These are phyloP conservation scores for Pinus tabuliformis DNA, from an alignment of 75 land plant species.

Conservation along the genomic window DNA sequence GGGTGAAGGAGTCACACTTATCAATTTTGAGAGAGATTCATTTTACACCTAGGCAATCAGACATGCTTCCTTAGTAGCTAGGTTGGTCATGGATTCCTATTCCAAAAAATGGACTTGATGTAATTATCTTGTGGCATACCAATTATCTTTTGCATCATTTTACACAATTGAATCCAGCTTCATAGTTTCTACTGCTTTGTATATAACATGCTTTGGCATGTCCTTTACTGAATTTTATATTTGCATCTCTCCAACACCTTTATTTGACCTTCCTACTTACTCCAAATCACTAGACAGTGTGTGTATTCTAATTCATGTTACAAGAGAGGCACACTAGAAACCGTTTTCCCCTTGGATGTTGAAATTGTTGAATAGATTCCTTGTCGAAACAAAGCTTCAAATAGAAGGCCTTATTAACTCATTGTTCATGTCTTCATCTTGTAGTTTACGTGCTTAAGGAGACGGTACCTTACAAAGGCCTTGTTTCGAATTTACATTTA, in stretches of 20 bases:
- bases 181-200: slow-evolving; percentile 23
- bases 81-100: too few species aligned
- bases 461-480: too few species aligned
- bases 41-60: too few species aligned
- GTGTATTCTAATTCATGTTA: slow-evolving; percentile 71
- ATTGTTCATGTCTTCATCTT: slow-evolving; percentile 32
- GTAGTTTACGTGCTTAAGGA: too few species aligned
- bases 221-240: slow-evolving; percentile 49
- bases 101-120: too few species aligned
- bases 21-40: too few species aligned
- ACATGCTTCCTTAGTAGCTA: too few species aligned
- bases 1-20: too few species aligned
- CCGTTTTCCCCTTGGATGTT: slow-evolving; percentile 73
- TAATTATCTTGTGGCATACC: too few species aligned
- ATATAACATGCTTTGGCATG: slow-evolving; percentile 60
- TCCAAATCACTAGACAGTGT: slow-evolving; percentile 53
- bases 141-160: too few species aligned
- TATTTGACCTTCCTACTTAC: slow-evolving; percentile 61
- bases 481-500: too few species aligned
- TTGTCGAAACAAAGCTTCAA: slow-evolving; percentile 71
- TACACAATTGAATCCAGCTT: not conserved
- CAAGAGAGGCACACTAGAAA: slow-evolving; percentile 62
- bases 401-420: slow-evolving; percentile 73
- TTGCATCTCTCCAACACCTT: slow-evolving; percentile 12
- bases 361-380: slow-evolving; percentile 60